Evolutionary conservation across 768 basidiomycete species (phyloP).

Genomic region (Mycena leptocephala): DNA sequence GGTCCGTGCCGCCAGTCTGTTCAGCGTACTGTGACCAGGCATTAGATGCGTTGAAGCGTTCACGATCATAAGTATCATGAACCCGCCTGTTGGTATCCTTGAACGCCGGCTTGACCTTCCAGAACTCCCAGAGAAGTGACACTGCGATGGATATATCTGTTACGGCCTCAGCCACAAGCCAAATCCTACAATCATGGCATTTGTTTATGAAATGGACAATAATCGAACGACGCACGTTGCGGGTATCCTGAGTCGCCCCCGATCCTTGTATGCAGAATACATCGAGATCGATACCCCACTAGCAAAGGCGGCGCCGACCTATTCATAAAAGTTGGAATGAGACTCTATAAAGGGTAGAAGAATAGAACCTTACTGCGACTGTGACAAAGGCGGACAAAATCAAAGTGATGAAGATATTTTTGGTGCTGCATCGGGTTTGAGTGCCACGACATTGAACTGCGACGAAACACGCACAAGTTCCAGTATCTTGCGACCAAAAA

Average conservation of each 20-base stretch:
- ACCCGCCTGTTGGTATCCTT: background rate
- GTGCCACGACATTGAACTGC: too few species aligned
- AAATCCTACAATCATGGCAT: too few species aligned
- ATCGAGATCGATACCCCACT: background rate
- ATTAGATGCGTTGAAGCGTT: too few species aligned
- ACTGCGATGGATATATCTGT: background rate
- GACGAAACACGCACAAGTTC: too few species aligned
- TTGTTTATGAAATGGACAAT: background rate
- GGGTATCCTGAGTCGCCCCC: background rate
- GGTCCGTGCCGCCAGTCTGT: background rate
- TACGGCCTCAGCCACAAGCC: background rate
- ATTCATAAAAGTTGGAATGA: background rate
- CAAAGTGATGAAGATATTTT: background rate
- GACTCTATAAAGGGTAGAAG: background rate
- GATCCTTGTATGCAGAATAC: background rate
- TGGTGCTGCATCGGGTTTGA: too few species aligned
- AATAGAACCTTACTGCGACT: background rate
- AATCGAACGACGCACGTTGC: background rate
- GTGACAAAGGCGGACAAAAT: background rate
- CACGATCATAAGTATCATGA: background rate
- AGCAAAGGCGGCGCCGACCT: background rate
- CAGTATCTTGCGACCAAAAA: too few species aligned
- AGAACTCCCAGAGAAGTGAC: background rate
- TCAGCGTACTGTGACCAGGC: background rate
- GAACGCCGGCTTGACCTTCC: background rate